Conservation (phyloP, 2,329 filamentous ascomycete genomes). For the Aurifilum marmelostoma region DNA sequence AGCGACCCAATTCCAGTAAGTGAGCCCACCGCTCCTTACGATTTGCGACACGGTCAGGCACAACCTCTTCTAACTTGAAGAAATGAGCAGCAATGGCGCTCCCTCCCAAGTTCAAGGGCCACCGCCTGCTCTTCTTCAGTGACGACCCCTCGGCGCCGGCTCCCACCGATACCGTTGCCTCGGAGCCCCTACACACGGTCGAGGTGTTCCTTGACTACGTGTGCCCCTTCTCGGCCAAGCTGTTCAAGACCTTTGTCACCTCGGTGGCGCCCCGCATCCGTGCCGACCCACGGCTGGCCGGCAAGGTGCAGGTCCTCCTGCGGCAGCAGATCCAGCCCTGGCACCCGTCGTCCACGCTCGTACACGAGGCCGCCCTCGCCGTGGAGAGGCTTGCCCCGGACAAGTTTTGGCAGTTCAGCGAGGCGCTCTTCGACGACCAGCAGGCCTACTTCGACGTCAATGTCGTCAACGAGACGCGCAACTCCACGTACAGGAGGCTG, state of each 20-base stretch:
- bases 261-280: constrained; percentile 67
- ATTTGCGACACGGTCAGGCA: not conserved
- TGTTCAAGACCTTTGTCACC: constrained; percentile 77
- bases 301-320: constrained; percentile 75
- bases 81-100: constrained; percentile 63
- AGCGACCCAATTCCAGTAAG: constrained; percentile 18
- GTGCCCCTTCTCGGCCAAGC: constrained; percentile 70
- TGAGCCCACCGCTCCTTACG: not conserved
- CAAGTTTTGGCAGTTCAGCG: constrained; percentile 81
- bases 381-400: constrained; percentile 71
- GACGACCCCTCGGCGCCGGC: constrained; percentile 39
- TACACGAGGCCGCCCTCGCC: constrained; percentile 80
- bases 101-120: constrained; percentile 75
- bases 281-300: constrained; percentile 57
- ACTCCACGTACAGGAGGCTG: constrained; percentile 79
- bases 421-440: constrained; percentile 67
- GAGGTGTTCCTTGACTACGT: constrained; percentile 85
- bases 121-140: constrained; percentile 60
- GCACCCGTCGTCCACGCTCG: constrained; percentile 84
- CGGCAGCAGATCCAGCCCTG: constrained; percentile 92
- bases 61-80: not conserved
- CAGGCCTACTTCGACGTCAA: constrained; percentile 81
- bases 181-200: constrained; percentile 58
- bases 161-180: constrained; percentile 39
- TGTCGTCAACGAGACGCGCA: constrained; percentile 82